Percentiles rank a stretch among this genome's conserved stretches.
Conservation (phyloP, 805 yeast species). For the Saturnispora gosingensis region DNA sequence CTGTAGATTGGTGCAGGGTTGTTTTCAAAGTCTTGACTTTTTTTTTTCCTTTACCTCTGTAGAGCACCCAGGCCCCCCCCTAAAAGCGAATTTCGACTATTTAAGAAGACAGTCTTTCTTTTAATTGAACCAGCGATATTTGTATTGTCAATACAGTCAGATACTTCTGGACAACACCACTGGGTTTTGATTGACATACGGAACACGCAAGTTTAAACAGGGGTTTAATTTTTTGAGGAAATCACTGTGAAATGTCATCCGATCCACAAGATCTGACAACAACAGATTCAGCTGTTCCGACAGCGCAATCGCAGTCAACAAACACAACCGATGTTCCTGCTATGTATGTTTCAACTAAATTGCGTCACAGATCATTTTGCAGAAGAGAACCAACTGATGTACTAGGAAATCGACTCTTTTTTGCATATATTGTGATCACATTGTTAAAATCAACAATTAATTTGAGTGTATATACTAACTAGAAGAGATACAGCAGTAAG, state of each 20-base stretch:
- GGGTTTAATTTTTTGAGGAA: background rate
- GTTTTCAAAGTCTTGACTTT: background rate
- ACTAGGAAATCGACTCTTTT: background rate
- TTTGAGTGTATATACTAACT: background rate
- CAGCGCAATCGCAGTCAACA: background rate
- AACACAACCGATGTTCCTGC: background rate
- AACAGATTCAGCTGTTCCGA: background rate
- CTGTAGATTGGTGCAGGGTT: background rate
- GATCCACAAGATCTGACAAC: conserved; percentile 1
- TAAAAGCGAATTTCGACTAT: background rate
- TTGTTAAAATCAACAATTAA: background rate
- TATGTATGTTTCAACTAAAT: background rate
- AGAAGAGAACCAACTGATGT: background rate
- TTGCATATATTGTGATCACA: background rate
- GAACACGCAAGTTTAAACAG: background rate
- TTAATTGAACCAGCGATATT: background rate
- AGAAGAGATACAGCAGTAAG: background rate
- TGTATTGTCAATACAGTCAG: background rate
- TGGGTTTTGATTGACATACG: background rate
- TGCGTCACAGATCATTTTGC: background rate
- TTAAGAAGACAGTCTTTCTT: background rate
- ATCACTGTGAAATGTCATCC: background rate
- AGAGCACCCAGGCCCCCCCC: background rate
- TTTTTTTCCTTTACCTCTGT: background rate
- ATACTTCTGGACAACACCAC: background rate